Base-by-base conservation (phyloP, 1,284 basidiomycete species). In the Mycena sp. region DNA sequence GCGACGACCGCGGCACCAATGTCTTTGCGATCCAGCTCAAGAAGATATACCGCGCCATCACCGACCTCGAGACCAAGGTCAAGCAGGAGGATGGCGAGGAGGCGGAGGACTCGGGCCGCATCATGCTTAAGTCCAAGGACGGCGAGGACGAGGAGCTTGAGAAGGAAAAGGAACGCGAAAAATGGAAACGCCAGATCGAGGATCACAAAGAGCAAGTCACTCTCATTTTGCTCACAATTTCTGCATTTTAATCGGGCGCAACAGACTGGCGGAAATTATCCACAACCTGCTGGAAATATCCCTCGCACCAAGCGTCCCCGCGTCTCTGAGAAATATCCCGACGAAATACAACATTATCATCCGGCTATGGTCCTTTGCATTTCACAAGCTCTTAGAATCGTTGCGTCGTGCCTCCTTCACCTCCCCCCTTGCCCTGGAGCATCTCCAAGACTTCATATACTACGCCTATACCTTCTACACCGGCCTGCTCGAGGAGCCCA, bases 401-500 rank as follows among this genome's bases (percentile, higher is more conserved):
- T 86, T 99, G 38, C 90, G 96, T 7, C 90, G 92, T 56, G 91
- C 92, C 0, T 96, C 90, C 63, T 86, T 86, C 65, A 77, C 81
- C 0, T 89, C 87, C 0, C 77, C 81, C 1, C 78, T 89, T 59
- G 85, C 90, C 28, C 77, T 90, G 57, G 91, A 97, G 70, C 87
- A 94, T 67, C 83, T 99, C 41, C 88, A 92, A 69, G 90, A 97
- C 68, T 97, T 96, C 71, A 94, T 99, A 54, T 96, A 96, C 73
- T 97, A 94, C 70, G 93, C 96, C 0, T 99, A 99, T 77, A 90
- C 89, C 0, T 97, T 96, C 72, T 99, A 99, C 80, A 92, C 95
- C 0, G 89, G 91, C 45, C 85, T 99, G 7, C 83, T 95, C 57
- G 97, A 99, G 73, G 92, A 96, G 72, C 88, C 87, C 19, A 85